Conservation (phyloP, 2,329 filamentous ascomycete species). For the Juglanconis oblonga region DNA sequence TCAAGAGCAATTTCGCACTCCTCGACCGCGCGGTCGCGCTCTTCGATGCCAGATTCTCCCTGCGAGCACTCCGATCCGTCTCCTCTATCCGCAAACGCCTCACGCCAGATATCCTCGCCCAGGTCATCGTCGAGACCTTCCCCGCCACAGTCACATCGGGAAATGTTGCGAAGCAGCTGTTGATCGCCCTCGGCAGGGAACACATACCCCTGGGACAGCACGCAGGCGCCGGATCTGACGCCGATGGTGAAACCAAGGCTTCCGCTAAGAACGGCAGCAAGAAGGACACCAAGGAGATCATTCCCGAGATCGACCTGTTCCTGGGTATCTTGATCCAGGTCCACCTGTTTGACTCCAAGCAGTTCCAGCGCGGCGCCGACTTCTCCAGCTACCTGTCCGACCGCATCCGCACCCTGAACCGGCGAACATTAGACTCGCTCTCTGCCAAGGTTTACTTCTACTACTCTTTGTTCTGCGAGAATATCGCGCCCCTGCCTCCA, state of each 20-base stretch:
- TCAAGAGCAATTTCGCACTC: conserved; percentile 89
- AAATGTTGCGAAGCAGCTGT: conserved; percentile 65
- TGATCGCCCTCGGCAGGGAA: conserved; percentile 67
- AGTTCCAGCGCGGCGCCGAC: conserved; percentile 73
- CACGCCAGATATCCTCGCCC: conserved; percentile 74
- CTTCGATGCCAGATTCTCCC: conserved; percentile 93
- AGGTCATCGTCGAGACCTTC: conserved; percentile 80
- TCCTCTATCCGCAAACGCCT: conserved; percentile 92
- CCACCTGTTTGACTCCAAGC: conserved; percentile 80
- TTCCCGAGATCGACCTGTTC: conserved; percentile 88
- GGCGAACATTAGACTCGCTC: conserved; percentile 88
- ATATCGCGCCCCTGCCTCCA: conserved; percentile 80
- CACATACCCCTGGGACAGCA: conserved; percentile 60
- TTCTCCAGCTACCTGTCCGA: conserved; percentile 84
- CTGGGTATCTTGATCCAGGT: conserved; percentile 84
- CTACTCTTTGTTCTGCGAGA: conserved; percentile 92
- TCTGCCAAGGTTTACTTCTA: conserved; percentile 98
- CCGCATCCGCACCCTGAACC: conserved; percentile 84
- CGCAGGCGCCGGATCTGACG: conserved; percentile 66
- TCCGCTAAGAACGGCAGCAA: conserved; percentile 54
- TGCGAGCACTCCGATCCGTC: conserved; percentile 90
- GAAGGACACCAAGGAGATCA: conserved; percentile 65
- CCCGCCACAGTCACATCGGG: conserved; percentile 59
- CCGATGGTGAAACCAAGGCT: conserved; percentile 60
- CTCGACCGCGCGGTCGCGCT: conserved; percentile 88